Percentiles rank a stretch among this genome's conserved stretches.
phyloP scores from a whole-genome alignment of 371 early-diverging fungal species.

The Syncephalastrum sp. region DNA sequence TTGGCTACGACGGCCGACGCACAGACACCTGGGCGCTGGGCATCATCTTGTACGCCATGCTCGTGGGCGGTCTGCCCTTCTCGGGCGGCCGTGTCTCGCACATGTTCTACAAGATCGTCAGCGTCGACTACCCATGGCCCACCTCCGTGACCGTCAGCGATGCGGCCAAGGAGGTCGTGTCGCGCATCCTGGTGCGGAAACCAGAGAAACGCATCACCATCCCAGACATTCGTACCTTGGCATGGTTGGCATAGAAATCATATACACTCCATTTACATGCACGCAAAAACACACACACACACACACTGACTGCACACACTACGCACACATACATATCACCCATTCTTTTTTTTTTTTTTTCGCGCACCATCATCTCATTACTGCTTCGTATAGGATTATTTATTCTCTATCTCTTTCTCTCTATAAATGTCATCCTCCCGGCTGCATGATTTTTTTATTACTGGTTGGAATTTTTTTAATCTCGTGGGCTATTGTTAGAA shows the following conservation, averaged over 20 bases:
- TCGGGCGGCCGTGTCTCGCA: slow-evolving; percentile 46
- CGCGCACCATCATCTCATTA: no score
- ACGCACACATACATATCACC: no score
- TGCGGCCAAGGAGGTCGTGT: slow-evolving; percentile 41
- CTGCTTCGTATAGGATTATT: no score
- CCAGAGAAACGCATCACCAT: slow-evolving; percentile 36
- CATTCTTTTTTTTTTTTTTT: no score
- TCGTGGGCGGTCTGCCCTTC: slow-evolving; percentile 59
- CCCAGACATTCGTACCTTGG: slow-evolving; percentile 29
- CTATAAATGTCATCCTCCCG: no score
- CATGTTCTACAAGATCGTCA: slow-evolving; percentile 47
- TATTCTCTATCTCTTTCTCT: no score
- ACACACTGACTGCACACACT: neutral
- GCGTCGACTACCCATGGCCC: slow-evolving; percentile 48
- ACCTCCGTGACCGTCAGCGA: slow-evolving; percentile 16
- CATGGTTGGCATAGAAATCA: slow-evolving; percentile 26
- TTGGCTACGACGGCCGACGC: slow-evolving; percentile 63
- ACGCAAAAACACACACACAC: neutral
- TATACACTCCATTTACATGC: neutral
- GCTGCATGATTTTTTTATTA: no score
- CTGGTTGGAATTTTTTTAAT: no score
- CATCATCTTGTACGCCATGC: slow-evolving; percentile 64
- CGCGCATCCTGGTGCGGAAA: slow-evolving; percentile 32
- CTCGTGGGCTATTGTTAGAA: no score
- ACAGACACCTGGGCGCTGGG: slow-evolving; percentile 78